These are phyloP conservation scores for Salix udensis DNA, from an alignment of 345 rosid genomes.

Conservation along the genomic window DNA sequence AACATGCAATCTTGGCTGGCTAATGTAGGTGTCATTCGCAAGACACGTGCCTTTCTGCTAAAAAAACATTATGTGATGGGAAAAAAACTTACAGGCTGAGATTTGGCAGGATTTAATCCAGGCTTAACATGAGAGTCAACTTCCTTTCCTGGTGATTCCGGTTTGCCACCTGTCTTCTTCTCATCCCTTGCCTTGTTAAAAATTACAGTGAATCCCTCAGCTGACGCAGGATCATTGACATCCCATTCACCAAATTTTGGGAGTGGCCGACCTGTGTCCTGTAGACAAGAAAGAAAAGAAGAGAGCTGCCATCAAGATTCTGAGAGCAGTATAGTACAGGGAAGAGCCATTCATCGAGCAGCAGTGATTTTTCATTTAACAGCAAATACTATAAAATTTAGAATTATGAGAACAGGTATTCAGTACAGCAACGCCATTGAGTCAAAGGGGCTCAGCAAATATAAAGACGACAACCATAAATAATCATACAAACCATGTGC, in stretches of 20 bases:
- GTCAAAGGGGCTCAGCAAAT: neutral
- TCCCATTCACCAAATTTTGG: constrained; percentile 99
- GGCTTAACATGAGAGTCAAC: constrained; percentile 44
- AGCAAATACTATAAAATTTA: neutral
- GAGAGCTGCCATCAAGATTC: constrained; percentile 8
- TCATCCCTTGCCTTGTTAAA: constrained; percentile 94
- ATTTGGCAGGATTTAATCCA: constrained; percentile 59
- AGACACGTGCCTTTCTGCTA: neutral
- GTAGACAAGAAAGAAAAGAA: constrained; percentile 14
- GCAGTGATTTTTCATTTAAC: neutral
- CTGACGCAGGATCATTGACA: constrained; percentile 84
- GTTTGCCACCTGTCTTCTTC: constrained; percentile 78
- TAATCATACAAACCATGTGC: neutral
- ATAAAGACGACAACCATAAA: neutral
- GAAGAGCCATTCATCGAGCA: neutral
- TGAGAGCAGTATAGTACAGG: neutral
- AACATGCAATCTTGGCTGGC: neutral
- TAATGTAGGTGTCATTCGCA: neutral
- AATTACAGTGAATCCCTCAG: constrained; percentile 91
- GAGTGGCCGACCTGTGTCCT: constrained; percentile 78
- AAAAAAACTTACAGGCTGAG: constrained; percentile 62
- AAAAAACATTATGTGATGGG: neutral
- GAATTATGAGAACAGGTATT: neutral
- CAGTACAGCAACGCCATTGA: neutral
- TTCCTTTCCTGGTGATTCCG: constrained; percentile 60